Conservation (phyloP, 495 filamentous ascomycete species). For the Pseudevernia furfuracea region DNA sequence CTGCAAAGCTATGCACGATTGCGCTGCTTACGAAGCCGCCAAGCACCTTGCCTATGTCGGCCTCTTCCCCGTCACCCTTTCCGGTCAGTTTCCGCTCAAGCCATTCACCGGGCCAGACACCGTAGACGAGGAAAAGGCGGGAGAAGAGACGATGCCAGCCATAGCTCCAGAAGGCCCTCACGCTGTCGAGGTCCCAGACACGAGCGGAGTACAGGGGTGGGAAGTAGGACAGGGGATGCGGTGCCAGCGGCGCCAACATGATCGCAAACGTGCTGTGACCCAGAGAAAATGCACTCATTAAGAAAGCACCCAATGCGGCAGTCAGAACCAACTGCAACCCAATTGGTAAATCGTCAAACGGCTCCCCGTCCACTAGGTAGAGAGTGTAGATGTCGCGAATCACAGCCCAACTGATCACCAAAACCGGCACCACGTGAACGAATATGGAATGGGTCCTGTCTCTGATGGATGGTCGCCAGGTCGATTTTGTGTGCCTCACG, state of each 20-base stretch:
- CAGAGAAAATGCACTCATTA: slow-evolving; percentile 24
- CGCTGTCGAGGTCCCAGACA: slow-evolving; percentile 22
- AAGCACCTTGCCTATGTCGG: slow-evolving; percentile 26
- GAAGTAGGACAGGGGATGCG: slow-evolving; percentile 27
- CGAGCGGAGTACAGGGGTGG: slow-evolving; percentile 25
- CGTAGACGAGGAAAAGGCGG: slow-evolving; percentile 26
- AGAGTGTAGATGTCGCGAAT: slow-evolving; percentile 19
- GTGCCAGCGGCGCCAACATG: slow-evolving; percentile 21
- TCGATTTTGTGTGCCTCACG: slow-evolving; percentile 24
- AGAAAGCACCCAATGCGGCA: slow-evolving; percentile 23
- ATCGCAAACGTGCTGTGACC: slow-evolving; percentile 25
- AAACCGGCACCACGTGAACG: slow-evolving; percentile 22
- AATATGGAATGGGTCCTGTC: slow-evolving; percentile 22
- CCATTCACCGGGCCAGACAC: slow-evolving; percentile 28
- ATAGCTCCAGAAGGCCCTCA: slow-evolving; percentile 27
- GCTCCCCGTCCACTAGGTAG: slow-evolving; percentile 10
- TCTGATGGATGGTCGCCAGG: slow-evolving; percentile 22
- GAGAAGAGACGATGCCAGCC: slow-evolving; percentile 29
- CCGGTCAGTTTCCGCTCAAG: slow-evolving; percentile 23
- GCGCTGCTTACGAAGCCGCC: slow-evolving; percentile 25
- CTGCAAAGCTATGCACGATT: slow-evolving; percentile 26
- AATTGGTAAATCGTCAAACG: slow-evolving; percentile 22
- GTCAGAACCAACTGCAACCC: slow-evolving; percentile 21
- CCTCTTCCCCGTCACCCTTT: slow-evolving; percentile 12
- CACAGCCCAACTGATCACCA: slow-evolving; percentile 20